Base-by-base conservation (phyloP, 139 green algal genomes). In the Eudorina sp. region DNA sequence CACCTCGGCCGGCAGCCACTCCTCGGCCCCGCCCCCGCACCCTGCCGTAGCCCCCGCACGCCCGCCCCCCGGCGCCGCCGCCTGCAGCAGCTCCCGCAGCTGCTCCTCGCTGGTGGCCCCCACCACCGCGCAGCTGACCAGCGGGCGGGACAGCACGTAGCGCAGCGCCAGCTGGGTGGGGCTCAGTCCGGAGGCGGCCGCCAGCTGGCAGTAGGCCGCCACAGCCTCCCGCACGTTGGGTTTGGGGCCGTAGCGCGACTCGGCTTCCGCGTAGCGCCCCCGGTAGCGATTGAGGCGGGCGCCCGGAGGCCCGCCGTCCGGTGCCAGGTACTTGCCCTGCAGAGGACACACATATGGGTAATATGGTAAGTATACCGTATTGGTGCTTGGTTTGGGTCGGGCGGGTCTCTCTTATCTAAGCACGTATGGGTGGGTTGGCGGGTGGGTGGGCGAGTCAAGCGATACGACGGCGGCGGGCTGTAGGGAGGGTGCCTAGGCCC, bases 201-300 rank as follows among this genome's bases (percentile, higher is more conserved):
- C 96, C 29, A 98, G 51, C 1, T 53, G 11, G 21, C 84, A 87
- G 90, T 98, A 98, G 21, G 76, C 91, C 4, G 46, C 34, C 5
- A 96, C 86, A 6, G 96, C 96, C 45, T 90, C 83, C 11, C 14
- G 36, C 2, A 97, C 92, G 72, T 95, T 96, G 41, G 93, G 92
- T 41, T 92, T 94, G n/a, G 91, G 92, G 5, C 94, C 95, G 82
- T 98, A 98, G 13, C 96, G 90, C 21, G 86, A 93, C 84, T 97
- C 96, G 1, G 92, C 95, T 77, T 98, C 96, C n/a, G 94, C 94
- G 86, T 97, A 98, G 34, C 94, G 85, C 7, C 92, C 93, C n/a
- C 84, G 92, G 92, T 98, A 98, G 68, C 90, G 94, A 89, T 96
- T 96, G 36, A 99, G 89, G 5, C 96, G 91, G 29, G 93, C 92